Base-by-base conservation (phyloP, 2,329 filamentous ascomycete species). In the Xylariaceae sp. region DNA sequence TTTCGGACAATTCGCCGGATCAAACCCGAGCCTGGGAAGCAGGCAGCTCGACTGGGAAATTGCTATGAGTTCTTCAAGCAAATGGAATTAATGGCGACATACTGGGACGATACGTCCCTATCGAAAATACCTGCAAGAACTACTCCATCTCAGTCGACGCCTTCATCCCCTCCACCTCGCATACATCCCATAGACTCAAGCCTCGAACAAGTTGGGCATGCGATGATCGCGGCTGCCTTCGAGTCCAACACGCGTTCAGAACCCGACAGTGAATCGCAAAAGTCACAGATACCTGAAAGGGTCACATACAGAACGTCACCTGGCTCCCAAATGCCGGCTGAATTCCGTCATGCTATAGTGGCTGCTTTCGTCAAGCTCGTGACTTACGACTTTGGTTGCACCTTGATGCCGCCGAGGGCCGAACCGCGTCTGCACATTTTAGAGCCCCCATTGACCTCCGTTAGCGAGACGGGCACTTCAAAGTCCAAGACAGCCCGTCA, bases 11-110 rank as follows among this genome's bases (percentile, higher is more conserved):
- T 85, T 47, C 76, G 81, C 19, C 76, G 82, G 40, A 69, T 84
- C n/a, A 72, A 75, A 6, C 69, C 78, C 1, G 73, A 74, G 32
- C 74, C 74, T 38, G 82, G 81, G 38, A 75, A 76, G 58, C 68
- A 73, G 41, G 71, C 76, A 33, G 73, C 76, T 30, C 76, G 81
- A 6, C 66, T 86, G 7, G 82, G 82, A 12, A 84, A 83, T 56
- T 76, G 79, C 5, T 85, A 84, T 58, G 82, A 85, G 64, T 85
- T 86, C 65, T 86, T 78, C 67, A 79, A 80, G 45, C 78, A 81
- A 57, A 70, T 86, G 17, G 82, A 86, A 58, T 63, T 74, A 22
- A 75, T 83, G 60, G 78, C 80, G 2, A 61, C 71, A 1, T 85
- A 75, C 59, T 86, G 82, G 82, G 78, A 83, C 31, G 82, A 86